Evolutionary conservation across 2,329 filamentous ascomycete genomes (phyloP).

Genomic region (Hymenoscyphus fraxineus): DNA sequence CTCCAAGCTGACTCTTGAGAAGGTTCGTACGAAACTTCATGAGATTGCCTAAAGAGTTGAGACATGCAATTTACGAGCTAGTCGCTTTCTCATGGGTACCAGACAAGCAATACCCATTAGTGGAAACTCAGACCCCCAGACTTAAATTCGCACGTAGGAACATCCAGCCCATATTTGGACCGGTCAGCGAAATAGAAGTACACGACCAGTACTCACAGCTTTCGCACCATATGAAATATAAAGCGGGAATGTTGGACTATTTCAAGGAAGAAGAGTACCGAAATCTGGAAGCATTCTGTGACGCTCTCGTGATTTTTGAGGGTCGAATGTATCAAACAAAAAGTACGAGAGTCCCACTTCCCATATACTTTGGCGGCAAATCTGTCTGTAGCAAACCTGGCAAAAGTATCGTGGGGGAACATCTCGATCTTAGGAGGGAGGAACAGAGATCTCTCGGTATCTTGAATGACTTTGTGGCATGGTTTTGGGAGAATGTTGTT

Average conservation of each 20-base stretch:
- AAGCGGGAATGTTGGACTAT: conserved; percentile 7
- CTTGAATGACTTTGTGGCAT: conserved; percentile 4
- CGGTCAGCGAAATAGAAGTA: background rate
- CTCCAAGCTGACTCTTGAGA: background rate
- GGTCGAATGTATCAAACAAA: background rate
- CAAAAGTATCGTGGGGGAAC: background rate
- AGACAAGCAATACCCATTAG: background rate
- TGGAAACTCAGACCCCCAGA: background rate
- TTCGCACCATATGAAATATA: background rate
- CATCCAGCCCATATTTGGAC: background rate
- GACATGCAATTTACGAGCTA: background rate
- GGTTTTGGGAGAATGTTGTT: conserved; percentile 6
- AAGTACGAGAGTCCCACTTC: too few relatives aligned
- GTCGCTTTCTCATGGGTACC: background rate
- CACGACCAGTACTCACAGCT: background rate
- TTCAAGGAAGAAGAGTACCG: conserved; percentile 8
- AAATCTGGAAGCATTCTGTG: background rate
- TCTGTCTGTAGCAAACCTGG: background rate
- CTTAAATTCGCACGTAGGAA: background rate
- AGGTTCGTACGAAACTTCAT: background rate
- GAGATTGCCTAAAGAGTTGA: background rate
- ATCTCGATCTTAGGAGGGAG: background rate
- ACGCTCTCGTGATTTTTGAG: background rate
- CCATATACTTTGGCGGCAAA: background rate
- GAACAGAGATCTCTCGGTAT: background rate